phyloP scores from a whole-genome alignment of 768 basidiomycete genomes.

The Scleroderma citrinum region DNA sequence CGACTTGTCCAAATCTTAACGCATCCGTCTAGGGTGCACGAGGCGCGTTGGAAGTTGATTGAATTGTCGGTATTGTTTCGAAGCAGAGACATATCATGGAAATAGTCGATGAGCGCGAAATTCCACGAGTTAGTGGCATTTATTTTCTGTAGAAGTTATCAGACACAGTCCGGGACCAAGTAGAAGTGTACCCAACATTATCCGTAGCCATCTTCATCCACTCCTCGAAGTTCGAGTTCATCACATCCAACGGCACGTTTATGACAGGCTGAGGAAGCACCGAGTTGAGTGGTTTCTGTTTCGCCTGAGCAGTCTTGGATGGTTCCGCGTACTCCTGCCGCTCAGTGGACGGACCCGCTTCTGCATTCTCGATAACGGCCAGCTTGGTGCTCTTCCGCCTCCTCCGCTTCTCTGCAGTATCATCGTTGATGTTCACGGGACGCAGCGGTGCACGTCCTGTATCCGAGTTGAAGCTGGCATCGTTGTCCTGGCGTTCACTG shows the following conservation, averaged over 20 bases:
- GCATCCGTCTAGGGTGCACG: constrained; percentile 94
- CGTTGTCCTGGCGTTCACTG: constrained; percentile 43
- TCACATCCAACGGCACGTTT: constrained; percentile 71
- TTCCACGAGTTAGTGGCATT: constrained; percentile 97
- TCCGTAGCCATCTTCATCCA: constrained; percentile 99
- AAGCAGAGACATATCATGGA: constrained; percentile 94
- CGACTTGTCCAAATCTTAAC: constrained; percentile 99
- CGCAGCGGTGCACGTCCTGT: constrained; percentile 36
- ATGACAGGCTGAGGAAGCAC: constrained; percentile 52
- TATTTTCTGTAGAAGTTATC: constrained; percentile 73
- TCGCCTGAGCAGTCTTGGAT: constrained; percentile 40
- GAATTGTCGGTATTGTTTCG: constrained; percentile 90
- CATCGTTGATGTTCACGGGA: constrained; percentile 62
- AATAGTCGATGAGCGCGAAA: constrained; percentile 97
- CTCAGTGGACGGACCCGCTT: constrained; percentile 54
- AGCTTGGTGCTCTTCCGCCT: constrained; percentile 74
- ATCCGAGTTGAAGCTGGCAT: constrained; percentile 31
- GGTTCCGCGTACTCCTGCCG: constrained; percentile 34
- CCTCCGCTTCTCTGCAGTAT: constrained; percentile 79
- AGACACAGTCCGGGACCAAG: constrained; percentile 6
- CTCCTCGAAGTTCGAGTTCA: constrained; percentile 92
- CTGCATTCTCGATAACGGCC: constrained; percentile 46
- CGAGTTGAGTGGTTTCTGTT: constrained; percentile 58
- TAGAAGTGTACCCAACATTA: constrained; percentile 60
- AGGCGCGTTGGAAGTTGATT: constrained; percentile 99